A percentile compares a stretch with the other conserved stretches of the same genome.
phyloP scores from a whole-genome alignment of 495 filamentous ascomycete species.

The Corynascus novoguineensis region DNA sequence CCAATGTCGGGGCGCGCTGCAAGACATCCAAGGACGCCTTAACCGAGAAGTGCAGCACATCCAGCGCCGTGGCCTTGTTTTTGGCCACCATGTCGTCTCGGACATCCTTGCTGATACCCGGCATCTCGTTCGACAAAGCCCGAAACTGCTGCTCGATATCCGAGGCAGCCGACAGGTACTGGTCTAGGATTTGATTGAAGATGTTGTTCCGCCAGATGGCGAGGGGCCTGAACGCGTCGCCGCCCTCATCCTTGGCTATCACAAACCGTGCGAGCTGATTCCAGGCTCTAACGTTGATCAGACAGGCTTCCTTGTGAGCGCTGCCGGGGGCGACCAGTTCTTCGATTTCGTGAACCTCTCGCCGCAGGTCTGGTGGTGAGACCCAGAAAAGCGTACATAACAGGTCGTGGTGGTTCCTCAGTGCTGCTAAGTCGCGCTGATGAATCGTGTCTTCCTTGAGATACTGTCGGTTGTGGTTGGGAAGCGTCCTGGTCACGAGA shows the following conservation, averaged over 20 bases:
- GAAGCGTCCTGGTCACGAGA: conserved; percentile 71
- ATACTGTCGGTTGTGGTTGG: conserved; percentile 82
- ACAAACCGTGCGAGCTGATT: conserved; percentile 70
- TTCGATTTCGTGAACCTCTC: conserved; percentile 63
- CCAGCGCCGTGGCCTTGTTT: conserved; percentile 44
- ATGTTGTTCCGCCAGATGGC: conserved; percentile 62
- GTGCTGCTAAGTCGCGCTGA: conserved; percentile 71
- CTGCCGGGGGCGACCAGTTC: conserved; percentile 70
- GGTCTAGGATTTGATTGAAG: conserved; percentile 44
- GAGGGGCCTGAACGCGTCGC: conserved; percentile 51
- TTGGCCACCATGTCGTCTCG: conserved; percentile 38
- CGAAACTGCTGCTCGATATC: conserved; percentile 47
- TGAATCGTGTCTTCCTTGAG: conserved; percentile 73
- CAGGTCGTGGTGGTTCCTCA: conserved; percentile 91
- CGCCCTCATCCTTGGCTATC: conserved; percentile 53
- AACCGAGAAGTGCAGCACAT: conserved; percentile 38
- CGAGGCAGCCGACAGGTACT: conserved; percentile 44
- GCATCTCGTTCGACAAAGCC: conserved; percentile 34
- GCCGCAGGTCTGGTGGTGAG: conserved; percentile 65
- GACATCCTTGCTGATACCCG: conserved; percentile 33
- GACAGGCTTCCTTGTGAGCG: conserved; percentile 81
- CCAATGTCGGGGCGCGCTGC: conserved; percentile 32
- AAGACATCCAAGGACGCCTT: conserved; percentile 40
- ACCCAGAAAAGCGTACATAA: conserved; percentile 85
- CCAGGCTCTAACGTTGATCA: conserved; percentile 80